Evolutionary conservation across 139 green algal genomes (phyloP), one percentile per base, ranked within the genome.

Genomic region (Tetraselmis striata): DNA sequence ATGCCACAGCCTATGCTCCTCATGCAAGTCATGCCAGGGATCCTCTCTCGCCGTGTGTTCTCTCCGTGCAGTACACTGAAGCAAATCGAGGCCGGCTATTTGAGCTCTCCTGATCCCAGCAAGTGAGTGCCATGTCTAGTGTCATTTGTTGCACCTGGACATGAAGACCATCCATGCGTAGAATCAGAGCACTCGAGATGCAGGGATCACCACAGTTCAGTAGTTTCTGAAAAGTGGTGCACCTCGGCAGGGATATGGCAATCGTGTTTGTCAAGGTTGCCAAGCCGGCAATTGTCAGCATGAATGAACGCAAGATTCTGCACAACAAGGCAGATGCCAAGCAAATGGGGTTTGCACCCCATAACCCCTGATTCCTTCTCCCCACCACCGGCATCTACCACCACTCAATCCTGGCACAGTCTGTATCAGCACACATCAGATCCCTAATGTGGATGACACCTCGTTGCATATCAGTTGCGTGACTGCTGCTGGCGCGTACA

Each of bases 211-310:
- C n/a, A n/a, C n/a, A n/a, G n/a, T n/a, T n/a, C n/a, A n/a, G n/a
- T n/a, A n/a, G n/a, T n/a, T n/a, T n/a, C n/a, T n/a, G n/a, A n/a
- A n/a, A n/a, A n/a, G n/a, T n/a, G n/a, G n/a, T n/a, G n/a, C n/a
- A n/a, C n/a, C n/a, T n/a, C n/a, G n/a, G n/a, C n/a, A 67, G 45
- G 45, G 78, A 89, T 27, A 89, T 97, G 83, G 83, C 92, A 1
- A 93, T 97, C 77, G 88, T 94, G 28, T 96, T 95, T 77, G 83
- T 90, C 59, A 95, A 94, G 90, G 93, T 94, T 18, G 1, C 67
- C 0, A 79, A 28, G 59, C 5, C 22, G 74, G n/a, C 25, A 5
- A 83, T 1, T 29, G 45, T 0, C 26, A 31, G n/a, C 27, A 23
- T 23, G 27, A 1, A 45, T 5, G 45, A 45, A 1, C n/a, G 32